phyloP scores from a whole-genome alignment of 495 filamentous ascomycete species.

The Pseudevernia furfuracea region DNA sequence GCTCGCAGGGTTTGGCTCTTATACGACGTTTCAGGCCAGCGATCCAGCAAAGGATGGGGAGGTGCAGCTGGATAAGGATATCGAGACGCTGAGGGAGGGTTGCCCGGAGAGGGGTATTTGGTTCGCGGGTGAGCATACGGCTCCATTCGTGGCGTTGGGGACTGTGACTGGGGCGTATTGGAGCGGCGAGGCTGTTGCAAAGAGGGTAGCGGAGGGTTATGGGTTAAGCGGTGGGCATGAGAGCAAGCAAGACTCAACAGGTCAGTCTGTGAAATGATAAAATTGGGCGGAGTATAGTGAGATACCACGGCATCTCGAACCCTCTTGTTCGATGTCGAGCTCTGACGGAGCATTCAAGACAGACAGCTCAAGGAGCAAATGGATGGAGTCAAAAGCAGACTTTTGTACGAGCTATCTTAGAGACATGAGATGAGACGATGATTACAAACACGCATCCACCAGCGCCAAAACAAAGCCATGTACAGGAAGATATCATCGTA shows the following conservation, averaged over 20 bases:
- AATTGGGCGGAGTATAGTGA: background rate
- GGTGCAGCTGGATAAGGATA: constrained; percentile 46
- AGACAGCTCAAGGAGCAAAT: background rate
- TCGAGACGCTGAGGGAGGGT: constrained; percentile 64
- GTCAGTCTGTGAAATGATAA: background rate
- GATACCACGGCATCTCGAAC: background rate
- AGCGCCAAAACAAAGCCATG: constrained; percentile 6
- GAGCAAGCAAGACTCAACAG: background rate
- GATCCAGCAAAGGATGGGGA: constrained; percentile 51
- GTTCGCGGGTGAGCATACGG: constrained; percentile 92
- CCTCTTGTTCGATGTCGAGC: background rate
- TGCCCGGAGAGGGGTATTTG: constrained; percentile 64
- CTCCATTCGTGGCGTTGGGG: constrained; percentile 79
- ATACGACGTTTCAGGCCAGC: constrained; percentile 81
- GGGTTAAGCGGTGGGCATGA: constrained; percentile 13
- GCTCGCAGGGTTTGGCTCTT: constrained; percentile 81
- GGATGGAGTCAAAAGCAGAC: background rate
- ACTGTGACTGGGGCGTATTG: constrained; percentile 87
- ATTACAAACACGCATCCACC: background rate
- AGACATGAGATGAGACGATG: background rate
- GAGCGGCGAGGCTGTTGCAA: constrained; percentile 76
- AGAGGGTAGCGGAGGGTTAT: constrained; percentile 46
- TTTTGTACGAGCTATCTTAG: background rate
- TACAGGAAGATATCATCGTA: background rate
- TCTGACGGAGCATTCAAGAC: background rate